These are phyloP conservation scores for Cercophora samala DNA, from an alignment of 495 filamentous ascomycete genomes.

Conservation along the genomic window DNA sequence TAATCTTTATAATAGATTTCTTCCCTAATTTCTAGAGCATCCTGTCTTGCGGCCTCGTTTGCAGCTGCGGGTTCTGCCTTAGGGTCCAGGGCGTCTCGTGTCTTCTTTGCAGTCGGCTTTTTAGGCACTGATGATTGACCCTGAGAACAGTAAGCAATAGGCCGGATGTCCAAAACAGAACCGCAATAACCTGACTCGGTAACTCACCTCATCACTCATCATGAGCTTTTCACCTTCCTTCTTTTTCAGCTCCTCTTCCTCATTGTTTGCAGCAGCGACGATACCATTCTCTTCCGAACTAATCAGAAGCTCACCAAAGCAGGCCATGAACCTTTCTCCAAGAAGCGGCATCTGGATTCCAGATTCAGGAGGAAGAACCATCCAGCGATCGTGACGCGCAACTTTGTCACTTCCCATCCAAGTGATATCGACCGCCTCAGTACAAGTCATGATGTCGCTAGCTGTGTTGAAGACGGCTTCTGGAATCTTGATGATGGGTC, in stretches of 20 bases:
- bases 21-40: too few species aligned
- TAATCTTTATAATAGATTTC: too few species aligned
- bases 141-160: too few species aligned
- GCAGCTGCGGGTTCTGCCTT: too few species aligned
- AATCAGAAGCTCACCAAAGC: background rate
- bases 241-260: background rate
- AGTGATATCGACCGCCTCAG: background rate
- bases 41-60: too few species aligned
- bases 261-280: background rate
- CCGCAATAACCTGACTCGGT: too few species aligned
- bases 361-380: background rate
- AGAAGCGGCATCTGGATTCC: background rate
- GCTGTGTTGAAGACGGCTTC: background rate
- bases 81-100: too few species aligned
- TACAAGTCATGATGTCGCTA: background rate
- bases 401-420: slow-evolving; percentile 5
- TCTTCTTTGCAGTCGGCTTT: too few species aligned
- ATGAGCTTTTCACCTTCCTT: too few species aligned
- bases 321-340: background rate
- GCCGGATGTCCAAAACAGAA: too few species aligned
- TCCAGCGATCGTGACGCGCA: background rate
- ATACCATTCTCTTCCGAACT: background rate
- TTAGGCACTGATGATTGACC: too few species aligned
- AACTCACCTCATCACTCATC: too few species aligned
- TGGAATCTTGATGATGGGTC: background rate